Evolutionary conservation across 306 rosid genomes (phyloP).

Genomic region (Trifolium pratense): DNA sequence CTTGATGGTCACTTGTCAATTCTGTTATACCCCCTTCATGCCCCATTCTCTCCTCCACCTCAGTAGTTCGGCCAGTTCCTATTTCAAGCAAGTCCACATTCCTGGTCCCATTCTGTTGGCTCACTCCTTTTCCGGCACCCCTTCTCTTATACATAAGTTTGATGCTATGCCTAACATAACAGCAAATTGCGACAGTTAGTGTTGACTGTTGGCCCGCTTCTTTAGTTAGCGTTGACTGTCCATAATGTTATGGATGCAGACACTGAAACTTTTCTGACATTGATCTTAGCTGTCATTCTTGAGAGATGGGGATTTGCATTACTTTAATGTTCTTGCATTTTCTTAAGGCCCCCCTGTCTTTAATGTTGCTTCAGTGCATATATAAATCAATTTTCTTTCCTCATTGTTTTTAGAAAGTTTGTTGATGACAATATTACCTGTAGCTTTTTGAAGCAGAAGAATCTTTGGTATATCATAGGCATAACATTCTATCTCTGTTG

Average conservation of each 20-base stretch:
- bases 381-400: neutral
- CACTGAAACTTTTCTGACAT: neutral
- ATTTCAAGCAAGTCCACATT: neutral
- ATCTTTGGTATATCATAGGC: neutral
- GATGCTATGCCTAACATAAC: too few relatives aligned
- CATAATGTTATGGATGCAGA: neutral
- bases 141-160: neutral
- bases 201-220: too few relatives aligned
- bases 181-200: too few relatives aligned
- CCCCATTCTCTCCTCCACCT: neutral
- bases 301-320: neutral
- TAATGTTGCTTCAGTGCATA: conserved; percentile 29
- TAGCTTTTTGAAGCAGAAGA: neutral
- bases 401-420: conserved; percentile 2
- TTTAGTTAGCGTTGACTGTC: too few relatives aligned
- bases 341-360: neutral
- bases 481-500: conserved; percentile 1
- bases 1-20: neutral
- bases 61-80: neutral
- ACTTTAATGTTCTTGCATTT: conserved; percentile 1
- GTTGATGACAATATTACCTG: conserved; percentile 9
- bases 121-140: neutral
- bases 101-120: neutral
- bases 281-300: neutral
- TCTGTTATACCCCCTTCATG: neutral